Percentiles rank a stretch among this genome's conserved stretches.
Evolutionary conservation across 2,329 filamentous ascomycete species (phyloP).

Genomic region (Lecanicillium sp.): DNA sequence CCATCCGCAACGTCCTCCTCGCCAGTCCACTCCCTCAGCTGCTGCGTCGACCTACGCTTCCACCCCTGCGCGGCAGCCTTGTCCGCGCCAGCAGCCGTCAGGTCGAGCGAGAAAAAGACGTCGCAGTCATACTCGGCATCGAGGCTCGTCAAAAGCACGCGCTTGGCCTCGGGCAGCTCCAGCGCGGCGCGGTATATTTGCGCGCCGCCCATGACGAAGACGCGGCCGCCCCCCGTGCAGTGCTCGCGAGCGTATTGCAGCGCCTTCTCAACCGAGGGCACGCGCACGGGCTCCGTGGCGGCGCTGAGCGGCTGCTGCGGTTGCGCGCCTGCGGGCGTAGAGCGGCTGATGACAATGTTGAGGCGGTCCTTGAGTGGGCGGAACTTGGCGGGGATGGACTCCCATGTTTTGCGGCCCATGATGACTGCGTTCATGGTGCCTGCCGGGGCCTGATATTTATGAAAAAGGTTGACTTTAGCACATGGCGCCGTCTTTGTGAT

Average conservation of each 20-base stretch:
- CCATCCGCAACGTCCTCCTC: constrained; percentile 49
- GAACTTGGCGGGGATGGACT: constrained; percentile 72
- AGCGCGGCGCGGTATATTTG: constrained; percentile 76
- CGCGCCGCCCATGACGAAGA: constrained; percentile 86
- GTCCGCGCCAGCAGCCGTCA: constrained; percentile 33
- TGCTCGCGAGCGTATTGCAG: constrained; percentile 37
- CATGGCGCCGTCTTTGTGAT: no score
- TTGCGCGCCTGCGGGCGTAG: constrained; percentile 20
- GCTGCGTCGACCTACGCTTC: constrained; percentile 41
- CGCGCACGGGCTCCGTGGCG: constrained; percentile 43
- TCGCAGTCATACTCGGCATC: constrained; percentile 67
- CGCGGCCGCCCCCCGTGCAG: constrained; percentile 41
- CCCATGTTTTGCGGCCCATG: constrained; percentile 98
- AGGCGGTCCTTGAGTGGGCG: constrained; percentile 71
- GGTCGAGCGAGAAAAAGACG: constrained; percentile 59
- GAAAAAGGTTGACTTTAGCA: no score
- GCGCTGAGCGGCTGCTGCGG: constrained; percentile 9
- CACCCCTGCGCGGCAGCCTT: constrained; percentile 36
- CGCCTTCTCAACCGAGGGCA: constrained; percentile 51
- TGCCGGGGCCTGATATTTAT: constrained; percentile 20
- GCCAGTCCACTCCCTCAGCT: constrained; percentile 57
- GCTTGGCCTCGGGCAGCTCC: constrained; percentile 43
- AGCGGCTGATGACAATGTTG: constrained; percentile 73
- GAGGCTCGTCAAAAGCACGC: constrained; percentile 65
- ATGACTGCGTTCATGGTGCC: constrained; percentile 65